Evolutionary conservation across 371 early-diverging fungal species (phyloP).

Genomic region (Conidiobolus incongruus): DNA sequence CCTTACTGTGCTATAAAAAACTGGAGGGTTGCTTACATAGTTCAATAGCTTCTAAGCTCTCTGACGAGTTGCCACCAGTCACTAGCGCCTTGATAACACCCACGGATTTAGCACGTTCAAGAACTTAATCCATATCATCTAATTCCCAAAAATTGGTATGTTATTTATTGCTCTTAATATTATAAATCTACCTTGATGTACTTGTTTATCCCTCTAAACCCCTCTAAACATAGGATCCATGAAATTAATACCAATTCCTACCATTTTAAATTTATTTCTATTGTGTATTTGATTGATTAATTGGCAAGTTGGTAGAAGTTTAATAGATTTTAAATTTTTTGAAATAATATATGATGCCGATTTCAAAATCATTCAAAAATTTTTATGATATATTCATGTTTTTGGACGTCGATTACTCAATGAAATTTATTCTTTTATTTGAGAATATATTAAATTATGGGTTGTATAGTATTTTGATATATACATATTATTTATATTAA

Average conservation of each 20-base stretch:
- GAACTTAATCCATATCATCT: conserved; percentile 43
- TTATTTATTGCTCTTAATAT: neutral
- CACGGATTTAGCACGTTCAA: conserved; percentile 35
- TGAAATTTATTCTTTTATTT: too few relatives aligned
- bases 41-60: conserved; percentile 30
- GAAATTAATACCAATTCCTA: conserved; percentile 67
- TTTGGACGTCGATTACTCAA: too few relatives aligned
- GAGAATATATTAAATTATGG: too few relatives aligned
- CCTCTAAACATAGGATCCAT: conserved; percentile 71
- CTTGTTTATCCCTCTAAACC: conserved; percentile 47
- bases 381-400: too few relatives aligned
- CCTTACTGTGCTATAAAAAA: conserved; percentile 53
- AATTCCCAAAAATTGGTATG: neutral
- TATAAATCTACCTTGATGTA: conserved; percentile 25
- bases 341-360: too few relatives aligned
- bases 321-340: too few relatives aligned
- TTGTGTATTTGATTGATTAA: too few relatives aligned
- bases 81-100: conserved; percentile 49
- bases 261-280: too few relatives aligned
- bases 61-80: conserved; percentile 45
- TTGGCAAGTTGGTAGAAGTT: too few relatives aligned
- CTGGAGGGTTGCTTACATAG: conserved; percentile 14
- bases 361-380: too few relatives aligned
- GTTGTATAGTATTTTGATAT: too few relatives aligned
- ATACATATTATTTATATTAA: too few relatives aligned